phyloP scores from a whole-genome alignment of 345 rosid genomes.

The Rhodamnia rubescens region DNA sequence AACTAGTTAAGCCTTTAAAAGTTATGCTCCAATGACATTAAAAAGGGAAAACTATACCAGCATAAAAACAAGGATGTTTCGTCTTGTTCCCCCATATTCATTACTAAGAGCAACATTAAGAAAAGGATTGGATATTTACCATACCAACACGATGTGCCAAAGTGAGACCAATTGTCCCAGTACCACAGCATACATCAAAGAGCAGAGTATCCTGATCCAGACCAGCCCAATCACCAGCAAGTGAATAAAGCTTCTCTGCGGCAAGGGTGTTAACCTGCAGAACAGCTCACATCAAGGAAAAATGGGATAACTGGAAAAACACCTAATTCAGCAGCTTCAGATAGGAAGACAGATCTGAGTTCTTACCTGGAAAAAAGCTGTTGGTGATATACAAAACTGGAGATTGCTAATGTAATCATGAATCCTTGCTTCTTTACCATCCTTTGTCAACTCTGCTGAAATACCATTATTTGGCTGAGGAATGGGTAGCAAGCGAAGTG shows the following conservation, averaged over 20 bases:
- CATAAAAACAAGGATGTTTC: neutral
- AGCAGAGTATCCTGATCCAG: conserved; percentile 77
- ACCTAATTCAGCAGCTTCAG: neutral
- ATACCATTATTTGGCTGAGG: conserved; percentile 22
- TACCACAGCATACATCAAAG: conserved; percentile 94
- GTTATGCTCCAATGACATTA: neutral
- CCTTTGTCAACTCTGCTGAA: conserved; percentile 12
- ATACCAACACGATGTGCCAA: conserved; percentile 87
- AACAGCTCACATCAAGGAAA: neutral
- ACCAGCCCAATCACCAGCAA: conserved; percentile 97
- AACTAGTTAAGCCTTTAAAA: neutral
- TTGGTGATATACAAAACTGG: conserved; percentile 77
- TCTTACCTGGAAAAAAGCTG: conserved; percentile 87
- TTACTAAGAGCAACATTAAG: neutral
- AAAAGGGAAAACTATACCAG: neutral
- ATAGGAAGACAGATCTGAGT: neutral
- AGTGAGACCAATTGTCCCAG: conserved; percentile 93
- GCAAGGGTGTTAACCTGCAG: conserved; percentile 83
- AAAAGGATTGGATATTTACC: conserved; percentile 42
- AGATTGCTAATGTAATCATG: conserved; percentile 75
- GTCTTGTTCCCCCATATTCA: neutral
- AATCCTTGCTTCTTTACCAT: conserved; percentile 57
- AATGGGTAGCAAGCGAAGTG: conserved; percentile 39
- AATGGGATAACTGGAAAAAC: neutral
- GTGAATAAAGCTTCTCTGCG: conserved; percentile 91